These are phyloP conservation scores for Calonectria pseudoturangicola DNA, from an alignment of 2,329 filamentous ascomycete species.

Conservation along the genomic window DNA sequence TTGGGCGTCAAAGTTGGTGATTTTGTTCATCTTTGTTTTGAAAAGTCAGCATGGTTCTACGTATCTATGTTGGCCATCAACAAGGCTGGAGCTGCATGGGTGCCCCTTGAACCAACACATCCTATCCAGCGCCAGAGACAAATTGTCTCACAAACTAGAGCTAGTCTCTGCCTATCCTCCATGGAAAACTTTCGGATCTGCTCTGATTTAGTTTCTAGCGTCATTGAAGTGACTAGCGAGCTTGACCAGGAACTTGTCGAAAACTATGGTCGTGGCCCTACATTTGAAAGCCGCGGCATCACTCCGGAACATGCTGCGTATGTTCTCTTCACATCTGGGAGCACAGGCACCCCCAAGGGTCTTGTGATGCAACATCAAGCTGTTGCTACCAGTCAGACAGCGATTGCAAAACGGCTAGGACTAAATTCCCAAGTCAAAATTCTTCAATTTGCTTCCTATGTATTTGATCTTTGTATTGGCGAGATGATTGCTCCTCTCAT, in stretches of 20 bases:
- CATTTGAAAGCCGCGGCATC: neutral
- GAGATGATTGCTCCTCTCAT: conserved; percentile 63
- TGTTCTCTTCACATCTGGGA: conserved; percentile 74
- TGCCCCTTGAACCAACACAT: conserved; percentile 60
- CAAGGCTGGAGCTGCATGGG: conserved; percentile 57
- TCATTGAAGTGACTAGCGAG: conserved; percentile 4
- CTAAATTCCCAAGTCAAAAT: conserved; percentile 24
- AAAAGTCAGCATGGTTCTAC: conserved; percentile 37
- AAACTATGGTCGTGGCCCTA: neutral
- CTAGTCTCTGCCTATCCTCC: neutral
- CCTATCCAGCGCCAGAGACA: conserved; percentile 52
- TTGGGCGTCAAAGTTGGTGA: conserved; percentile 21
- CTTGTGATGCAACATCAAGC: conserved; percentile 58
- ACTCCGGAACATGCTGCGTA: conserved; percentile 40
- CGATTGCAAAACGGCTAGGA: neutral
- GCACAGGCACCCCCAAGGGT: conserved; percentile 73
- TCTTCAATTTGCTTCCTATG: conserved; percentile 57
- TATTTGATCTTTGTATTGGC: conserved; percentile 61
- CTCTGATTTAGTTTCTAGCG: neutral
- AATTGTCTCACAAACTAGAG: conserved; percentile 2
- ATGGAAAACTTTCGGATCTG: neutral
- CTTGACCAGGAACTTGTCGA: conserved; percentile 6
- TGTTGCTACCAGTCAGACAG: conserved; percentile 18
- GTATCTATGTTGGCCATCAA: conserved; percentile 58
- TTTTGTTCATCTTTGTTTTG: conserved; percentile 38